Evolutionary conservation across 495 filamentous ascomycete species (phyloP).

Genomic region (Daldinia bambusicola): DNA sequence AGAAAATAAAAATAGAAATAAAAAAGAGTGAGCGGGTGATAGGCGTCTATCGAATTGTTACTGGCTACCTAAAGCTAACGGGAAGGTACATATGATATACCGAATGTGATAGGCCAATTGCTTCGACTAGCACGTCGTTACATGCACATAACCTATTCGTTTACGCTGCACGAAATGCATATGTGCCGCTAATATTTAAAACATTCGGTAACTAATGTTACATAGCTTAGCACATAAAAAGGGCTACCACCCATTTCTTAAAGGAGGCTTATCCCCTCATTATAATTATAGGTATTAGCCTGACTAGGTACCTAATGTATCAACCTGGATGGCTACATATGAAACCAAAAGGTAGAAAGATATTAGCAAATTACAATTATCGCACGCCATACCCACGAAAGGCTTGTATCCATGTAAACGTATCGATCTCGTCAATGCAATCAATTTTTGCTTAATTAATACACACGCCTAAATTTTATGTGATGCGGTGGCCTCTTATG

Average conservation of each 20-base stretch:
- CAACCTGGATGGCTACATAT: neutral
- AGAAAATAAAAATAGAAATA: conserved; percentile 20
- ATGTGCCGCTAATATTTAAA: conserved; percentile 30
- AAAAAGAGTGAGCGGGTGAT: too few relatives aligned
- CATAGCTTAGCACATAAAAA: too few relatives aligned
- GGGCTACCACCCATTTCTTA: too few relatives aligned
- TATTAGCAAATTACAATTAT: neutral
- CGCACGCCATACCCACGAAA: neutral
- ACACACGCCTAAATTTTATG: neutral
- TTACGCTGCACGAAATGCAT: conserved; percentile 24
- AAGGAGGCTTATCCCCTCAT: neutral
- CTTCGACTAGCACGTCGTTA: conserved; percentile 9
- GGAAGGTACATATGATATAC: conserved; percentile 23
- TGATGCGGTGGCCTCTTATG: conserved; percentile 14
- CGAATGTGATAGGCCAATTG: conserved; percentile 2
- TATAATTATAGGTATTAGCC: neutral
- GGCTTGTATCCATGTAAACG: too few relatives aligned
- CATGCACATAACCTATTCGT: conserved; percentile 35
- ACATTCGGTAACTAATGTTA: neutral
- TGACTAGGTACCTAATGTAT: too few relatives aligned
- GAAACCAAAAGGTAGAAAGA: neutral
- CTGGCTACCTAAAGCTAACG: conserved; percentile 5
- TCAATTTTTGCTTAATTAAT: conserved; percentile 11
- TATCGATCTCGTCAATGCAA: too few relatives aligned
- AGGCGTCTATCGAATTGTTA: conserved; percentile 4